A percentile compares a stretch with the other conserved stretches of the same genome.
Conservation (phyloP, 257 asterid species). For the Solanum chilense region DNA sequence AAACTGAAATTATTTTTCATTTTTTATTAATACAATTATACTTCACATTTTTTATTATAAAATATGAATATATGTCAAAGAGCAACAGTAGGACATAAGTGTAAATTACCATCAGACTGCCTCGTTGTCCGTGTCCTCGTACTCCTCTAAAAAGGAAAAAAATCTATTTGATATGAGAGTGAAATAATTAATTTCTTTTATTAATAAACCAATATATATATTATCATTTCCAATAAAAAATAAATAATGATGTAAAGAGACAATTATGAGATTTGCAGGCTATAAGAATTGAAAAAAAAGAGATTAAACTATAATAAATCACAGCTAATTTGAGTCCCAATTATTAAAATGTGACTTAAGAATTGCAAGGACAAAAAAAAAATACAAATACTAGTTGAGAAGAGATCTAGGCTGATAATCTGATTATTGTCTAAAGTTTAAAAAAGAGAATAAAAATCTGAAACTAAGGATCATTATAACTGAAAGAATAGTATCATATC, state of each 20-base stretch:
- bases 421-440: constrained; percentile 7
- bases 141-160: neutral
- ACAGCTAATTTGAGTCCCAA: neutral
- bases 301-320: neutral
- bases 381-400: neutral
- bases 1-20: too few species aligned
- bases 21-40: too few species aligned
- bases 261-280: neutral
- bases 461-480: constrained; percentile 9
- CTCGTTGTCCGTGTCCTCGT: neutral
- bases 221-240: neutral
- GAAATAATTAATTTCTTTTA: neutral
- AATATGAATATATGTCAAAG: neutral
- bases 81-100: neutral
- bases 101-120: neutral
- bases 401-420: constrained; percentile 10
- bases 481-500: constrained; percentile 22
- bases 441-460: constrained; percentile 10
- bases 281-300: neutral
- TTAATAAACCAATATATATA: neutral
- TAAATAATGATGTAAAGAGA: neutral
- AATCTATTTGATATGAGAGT: neutral
- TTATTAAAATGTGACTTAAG: neutral
- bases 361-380: neutral
- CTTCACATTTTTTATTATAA: neutral